A percentile compares a stretch with the other conserved stretches of the same genome.
Evolutionary conservation across 108 stramenopile species (phyloP).

Genomic region (Cyclotella atomus): DNA sequence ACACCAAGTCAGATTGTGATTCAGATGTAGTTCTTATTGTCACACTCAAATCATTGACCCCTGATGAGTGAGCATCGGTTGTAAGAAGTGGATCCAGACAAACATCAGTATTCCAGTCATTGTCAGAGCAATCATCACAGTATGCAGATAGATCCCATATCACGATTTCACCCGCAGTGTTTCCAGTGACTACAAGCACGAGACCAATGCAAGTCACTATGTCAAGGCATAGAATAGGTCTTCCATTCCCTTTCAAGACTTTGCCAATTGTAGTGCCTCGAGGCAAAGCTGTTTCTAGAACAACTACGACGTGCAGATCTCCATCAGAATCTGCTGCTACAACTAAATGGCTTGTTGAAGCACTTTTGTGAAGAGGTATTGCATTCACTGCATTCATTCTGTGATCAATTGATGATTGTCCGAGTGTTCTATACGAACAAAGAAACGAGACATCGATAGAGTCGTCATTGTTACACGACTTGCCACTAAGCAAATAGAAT

Average conservation of each 20-base stretch:
- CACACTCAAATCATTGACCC: slow-evolving; percentile 64
- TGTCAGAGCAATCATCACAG: too few species aligned
- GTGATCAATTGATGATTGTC: slow-evolving; percentile 67
- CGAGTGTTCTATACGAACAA: slow-evolving; percentile 49
- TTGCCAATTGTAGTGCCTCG: slow-evolving; percentile 39
- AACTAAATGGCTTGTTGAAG: slow-evolving; percentile 49
- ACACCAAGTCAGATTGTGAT: slow-evolving; percentile 5
- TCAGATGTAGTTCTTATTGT: background rate
- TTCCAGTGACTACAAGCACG: slow-evolving; percentile 63
- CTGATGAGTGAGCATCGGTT: slow-evolving; percentile 64
- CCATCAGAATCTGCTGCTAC: slow-evolving; percentile 81
- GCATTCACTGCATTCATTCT: slow-evolving; percentile 75
- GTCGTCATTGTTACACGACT: background rate
- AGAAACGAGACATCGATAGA: slow-evolving; percentile 39
- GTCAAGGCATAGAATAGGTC: slow-evolving; percentile 68
- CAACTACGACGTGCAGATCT: slow-evolving; percentile 49
- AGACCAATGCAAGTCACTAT: slow-evolving; percentile 28
- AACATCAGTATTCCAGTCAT: too few species aligned
- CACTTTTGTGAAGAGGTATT: slow-evolving; percentile 45
- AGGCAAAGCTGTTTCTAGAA: slow-evolving; percentile 30
- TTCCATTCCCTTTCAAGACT: slow-evolving; percentile 28
- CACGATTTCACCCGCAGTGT: slow-evolving; percentile 60
- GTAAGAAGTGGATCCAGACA: slow-evolving; percentile 11
- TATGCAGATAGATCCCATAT: slow-evolving; percentile 67
- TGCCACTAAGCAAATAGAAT: slow-evolving; percentile 62